Percentiles rank a stretch among this genome's conserved stretches.
These are phyloP conservation scores for Pythium dissimile DNA, from an alignment of 352 stramenopile genomes.

Conservation along the genomic window DNA sequence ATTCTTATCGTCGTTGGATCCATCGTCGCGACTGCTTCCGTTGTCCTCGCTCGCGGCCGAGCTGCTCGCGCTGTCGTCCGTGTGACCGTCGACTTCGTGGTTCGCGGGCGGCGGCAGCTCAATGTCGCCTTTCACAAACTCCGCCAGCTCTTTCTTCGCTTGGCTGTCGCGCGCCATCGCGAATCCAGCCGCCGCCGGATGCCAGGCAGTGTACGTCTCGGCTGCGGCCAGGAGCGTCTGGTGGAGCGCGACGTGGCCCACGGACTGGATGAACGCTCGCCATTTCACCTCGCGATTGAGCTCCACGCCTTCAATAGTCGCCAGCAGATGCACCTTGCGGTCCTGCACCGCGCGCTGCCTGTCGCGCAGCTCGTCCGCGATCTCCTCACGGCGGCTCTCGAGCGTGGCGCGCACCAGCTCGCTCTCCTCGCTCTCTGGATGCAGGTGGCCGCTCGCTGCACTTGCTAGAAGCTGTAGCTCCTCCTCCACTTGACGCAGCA, in stretches of 20 bases:
- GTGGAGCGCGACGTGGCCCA: constrained; percentile 48
- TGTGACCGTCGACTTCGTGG: constrained; percentile 76
- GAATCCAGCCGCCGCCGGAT: constrained; percentile 47
- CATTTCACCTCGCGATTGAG: constrained; percentile 43
- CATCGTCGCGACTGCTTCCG: constrained; percentile 21
- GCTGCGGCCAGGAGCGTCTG: constrained; percentile 19
- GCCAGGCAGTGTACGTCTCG: constrained; percentile 26
- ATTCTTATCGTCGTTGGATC: constrained; percentile 9
- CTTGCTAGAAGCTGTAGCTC: constrained; percentile 24
- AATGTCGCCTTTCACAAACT: constrained; percentile 48
- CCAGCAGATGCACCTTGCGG: constrained; percentile 47
- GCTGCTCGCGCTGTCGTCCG: constrained; percentile 68
- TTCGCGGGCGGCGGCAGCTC: constrained; percentile 44
- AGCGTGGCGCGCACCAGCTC: constrained; percentile 14
- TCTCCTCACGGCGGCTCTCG: constrained; percentile 6
- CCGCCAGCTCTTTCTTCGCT: constrained; percentile 26
- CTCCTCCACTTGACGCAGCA: constrained; percentile 41
- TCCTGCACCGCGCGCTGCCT: constrained; percentile 33
- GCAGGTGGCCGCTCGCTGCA: not conserved
- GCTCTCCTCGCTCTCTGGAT: constrained; percentile 6
- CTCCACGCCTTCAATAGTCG: constrained; percentile 55
- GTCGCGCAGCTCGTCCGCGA: constrained; percentile 27
- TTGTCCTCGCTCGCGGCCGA: constrained; percentile 60
- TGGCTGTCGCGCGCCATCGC: constrained; percentile 40
- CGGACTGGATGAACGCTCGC: constrained; percentile 53